Base-by-base conservation (phyloP, 169 alveolate genomes). In the Eimeria maxima region DNA sequence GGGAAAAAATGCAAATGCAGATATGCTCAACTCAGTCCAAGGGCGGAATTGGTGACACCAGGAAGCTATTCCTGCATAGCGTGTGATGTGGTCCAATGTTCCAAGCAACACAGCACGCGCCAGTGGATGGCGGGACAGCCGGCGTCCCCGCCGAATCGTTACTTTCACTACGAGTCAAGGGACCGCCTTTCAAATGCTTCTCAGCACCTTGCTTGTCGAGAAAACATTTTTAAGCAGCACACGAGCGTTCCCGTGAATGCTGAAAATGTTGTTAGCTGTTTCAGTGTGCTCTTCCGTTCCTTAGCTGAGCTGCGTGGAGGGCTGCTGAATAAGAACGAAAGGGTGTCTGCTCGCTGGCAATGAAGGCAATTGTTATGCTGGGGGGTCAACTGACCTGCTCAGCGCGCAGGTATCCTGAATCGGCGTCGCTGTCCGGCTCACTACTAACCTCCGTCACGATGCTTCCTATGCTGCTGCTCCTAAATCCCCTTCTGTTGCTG, bases 341-440 rank as follows among this genome's bases (percentile, higher is more conserved):
- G 22, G 74, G 42, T 22, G 42, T 13, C n/a, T 65, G 33, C 74
- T 24, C 38, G 38, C 74, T 24, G 10, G 38, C 42, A n/a, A 65
- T 24, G 74, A 65, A 65, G 33, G 5, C 13, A 20, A 29, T 29
- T 65, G 74, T 2, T 22, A 5, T 65, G 74, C 38, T 22, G 22
- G 38, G 29, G 29, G 4, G 11, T 65, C 6, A 16, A 65, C 74
- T 65, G 38, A 65, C 74, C 74, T 65, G 74, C 74, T 65, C 74
- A 29, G 14, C 74, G n/a, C 74, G 74, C 11, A 65, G 73, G 42
- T 29, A 42, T 4, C 29, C 50, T 16, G 91, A 83, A 33, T 83
- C 91, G 45, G 50, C 91, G 16, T 83, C 91, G 73, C 91, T 83
- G 91, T 83, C 91, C 4, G 91, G 76, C 29, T 83, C 91, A 67